Base-by-base conservation (phyloP, 176 grass and related monocot genomes). In the Musa schizocarpa region DNA sequence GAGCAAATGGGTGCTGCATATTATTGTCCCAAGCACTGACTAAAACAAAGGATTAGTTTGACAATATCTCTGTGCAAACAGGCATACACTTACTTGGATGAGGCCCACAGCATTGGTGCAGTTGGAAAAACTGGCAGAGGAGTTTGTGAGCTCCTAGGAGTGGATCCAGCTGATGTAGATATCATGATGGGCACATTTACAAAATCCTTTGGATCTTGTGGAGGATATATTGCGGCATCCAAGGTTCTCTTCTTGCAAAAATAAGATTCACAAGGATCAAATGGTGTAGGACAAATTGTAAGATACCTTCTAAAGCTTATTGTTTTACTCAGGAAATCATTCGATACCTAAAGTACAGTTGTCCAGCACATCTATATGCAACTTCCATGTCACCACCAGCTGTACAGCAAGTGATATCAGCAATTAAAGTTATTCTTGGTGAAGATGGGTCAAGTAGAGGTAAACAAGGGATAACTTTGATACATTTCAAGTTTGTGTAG, bases 181-280 rank as follows among this genome's bases (percentile, higher is more conserved):
- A 92, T 92, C 71, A 92, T 92, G 92, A 96, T 92, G 92, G 92
- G 92, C 54, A 96, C 85, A 69, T 96, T 90, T 73, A 92, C 89
- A 24, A 90, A 96, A 61, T 90, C 89, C 16, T 92, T 90, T 81
- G 87, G 92, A 68, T 96, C 89, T 72, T 92, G 83, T 81, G 92
- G 89, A 77, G 92, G 92, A 68, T 92, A 96, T 78, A 92, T 92
- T 88, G 89, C 89, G 3, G 92, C 87, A 81, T 92, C 92, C 27
- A 86, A 92, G 83, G 87, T 92, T 27, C 13, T 65, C 50, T 50
- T 86, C 70, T 75, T 68, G 24, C 26, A 9, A 9, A 27, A 55
- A 27, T 8, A 26, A 14, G 6, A 56, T 27, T 19, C 26, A 27
- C 2, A 27, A 27, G 13, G 53, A 25, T 17, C 62, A 20, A 25